Base-by-base conservation (phyloP, 1,284 basidiomycete species). In the Cutaneotrichosporon sp. region DNA sequence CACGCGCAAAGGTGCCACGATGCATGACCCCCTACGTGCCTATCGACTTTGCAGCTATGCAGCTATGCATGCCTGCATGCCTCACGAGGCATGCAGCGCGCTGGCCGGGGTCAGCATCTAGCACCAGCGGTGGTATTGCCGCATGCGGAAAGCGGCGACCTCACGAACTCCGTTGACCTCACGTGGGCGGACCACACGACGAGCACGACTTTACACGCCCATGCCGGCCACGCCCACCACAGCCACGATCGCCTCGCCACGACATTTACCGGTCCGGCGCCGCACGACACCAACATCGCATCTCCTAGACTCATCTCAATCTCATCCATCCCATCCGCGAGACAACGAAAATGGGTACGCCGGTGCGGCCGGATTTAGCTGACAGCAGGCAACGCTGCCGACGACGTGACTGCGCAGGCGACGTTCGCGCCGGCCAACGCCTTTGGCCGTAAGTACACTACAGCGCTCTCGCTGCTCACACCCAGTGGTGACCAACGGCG, bases 401-500 rank as follows among this genome's bases (percentile, higher is more conserved):
- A 69, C 56, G 81, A 82, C 61, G 74, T 92, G 50, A 60, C 80
- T 51, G 82, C 84, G 30, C 76, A 80, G 57, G 84, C 85, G 52
- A 74, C 80, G 15, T 92, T 90, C 74, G 82, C 84, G 21, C 84
- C 88, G 59, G 78, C 78, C 57, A 91, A 91, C 73, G 81, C 83
- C 1, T 90, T 90, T 65, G 86, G 85, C 63, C 85, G 89, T 91
- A 72, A 69, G 88, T 50, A 41, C 41, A 26, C 39, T 37, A 36
- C 21, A 37, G 3, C 38, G 15, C 22, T 17, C n/a, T 39, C 18
- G 38, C 51, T 21, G 39, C 26, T 20, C 39, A 59, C 23, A 43
- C 38, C 35, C 67, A 90, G 90, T 90, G 56, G 78, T 92, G 49
- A 83, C 90, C 44, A 93, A 93, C 66, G 90, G 90, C 55, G 86